These are phyloP conservation scores for Pestalotiopsis sp. DNA, from an alignment of 2,329 filamentous ascomycete genomes.

Conservation along the genomic window DNA sequence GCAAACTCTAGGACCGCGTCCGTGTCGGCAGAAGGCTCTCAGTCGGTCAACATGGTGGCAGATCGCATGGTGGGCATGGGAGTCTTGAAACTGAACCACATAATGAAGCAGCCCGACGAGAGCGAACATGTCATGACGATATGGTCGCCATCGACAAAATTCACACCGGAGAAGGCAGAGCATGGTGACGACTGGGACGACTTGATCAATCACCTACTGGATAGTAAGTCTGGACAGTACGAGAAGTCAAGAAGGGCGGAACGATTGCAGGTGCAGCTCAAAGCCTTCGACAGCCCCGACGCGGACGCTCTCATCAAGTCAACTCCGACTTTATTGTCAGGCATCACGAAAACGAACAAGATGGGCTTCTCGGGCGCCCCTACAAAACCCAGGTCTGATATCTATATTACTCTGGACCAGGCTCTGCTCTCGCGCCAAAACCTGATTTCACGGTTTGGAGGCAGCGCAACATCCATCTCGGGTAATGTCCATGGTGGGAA, in stretches of 20 bases:
- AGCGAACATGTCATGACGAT: conserved; percentile 76
- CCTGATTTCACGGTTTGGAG: conserved; percentile 65
- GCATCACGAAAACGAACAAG: conserved; percentile 79
- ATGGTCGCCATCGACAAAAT: conserved; percentile 67
- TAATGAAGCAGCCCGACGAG: conserved; percentile 74
- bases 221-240: conserved; percentile 74
- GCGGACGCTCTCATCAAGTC: conserved; percentile 80
- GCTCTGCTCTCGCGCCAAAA: conserved; percentile 80
- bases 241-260: conserved; percentile 74
- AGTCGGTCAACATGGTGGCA: conserved; percentile 49
- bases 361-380: conserved; percentile 95
- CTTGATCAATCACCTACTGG: conserved; percentile 72
- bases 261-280: conserved; percentile 77
- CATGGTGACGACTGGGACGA: conserved; percentile 71
- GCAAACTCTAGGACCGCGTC: conserved; percentile 53
- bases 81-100: conserved; percentile 72
- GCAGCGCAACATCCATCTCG: conserved; percentile 75
- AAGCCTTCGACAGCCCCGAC: conserved; percentile 76
- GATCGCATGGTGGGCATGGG: conserved; percentile 78
- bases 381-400: conserved; percentile 86
- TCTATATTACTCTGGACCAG: conserved; percentile 85
- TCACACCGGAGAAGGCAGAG: conserved; percentile 59
- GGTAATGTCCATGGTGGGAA: conserved; percentile 68
- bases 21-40: conserved; percentile 36
- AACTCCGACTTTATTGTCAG: conserved; percentile 85